Percentiles rank a stretch among this genome's conserved stretches.
These are phyloP conservation scores for Zoysia japonica DNA, from an alignment of 176 grass and related monocot genomes.

Conservation along the genomic window DNA sequence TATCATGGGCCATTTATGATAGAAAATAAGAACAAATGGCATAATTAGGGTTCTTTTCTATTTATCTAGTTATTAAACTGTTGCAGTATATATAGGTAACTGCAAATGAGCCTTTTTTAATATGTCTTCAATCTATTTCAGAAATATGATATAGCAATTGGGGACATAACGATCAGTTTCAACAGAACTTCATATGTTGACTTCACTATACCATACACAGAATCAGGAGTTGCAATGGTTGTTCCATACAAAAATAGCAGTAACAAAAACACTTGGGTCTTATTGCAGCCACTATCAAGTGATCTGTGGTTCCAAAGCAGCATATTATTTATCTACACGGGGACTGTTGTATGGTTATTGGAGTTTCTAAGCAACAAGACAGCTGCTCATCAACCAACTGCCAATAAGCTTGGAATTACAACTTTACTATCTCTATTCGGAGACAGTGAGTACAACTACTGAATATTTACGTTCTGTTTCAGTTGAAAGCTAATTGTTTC, in stretches of 20 bases:
- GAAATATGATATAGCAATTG: background rate
- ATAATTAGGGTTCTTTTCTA: background rate
- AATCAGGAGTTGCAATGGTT: background rate
- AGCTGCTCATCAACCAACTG: background rate
- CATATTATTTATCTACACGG: slow-evolving; percentile 49
- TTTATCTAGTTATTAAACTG: background rate
- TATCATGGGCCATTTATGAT: background rate
- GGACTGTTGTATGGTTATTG: slow-evolving; percentile 44
- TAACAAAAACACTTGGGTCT: background rate
- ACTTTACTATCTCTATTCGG: slow-evolving; percentile 32
- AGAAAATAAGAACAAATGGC: background rate
- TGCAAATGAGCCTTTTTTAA: slow-evolving; percentile 19
- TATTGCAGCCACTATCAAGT: slow-evolving; percentile 2
- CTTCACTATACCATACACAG: background rate
- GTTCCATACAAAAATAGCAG: background rate
- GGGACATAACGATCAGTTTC: background rate
- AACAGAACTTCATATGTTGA: background rate
- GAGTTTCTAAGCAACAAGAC: slow-evolving; percentile 25
- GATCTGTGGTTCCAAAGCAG: slow-evolving; percentile 50
- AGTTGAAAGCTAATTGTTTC: background rate
- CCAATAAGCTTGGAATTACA: background rate
- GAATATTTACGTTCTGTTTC: background rate
- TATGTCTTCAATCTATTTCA: slow-evolving; percentile 30
- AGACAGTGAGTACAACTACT: slow-evolving; percentile 30
- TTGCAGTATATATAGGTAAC: background rate